These are phyloP conservation scores for Cadophora gregata DNA, from an alignment of 2,329 filamentous ascomycete species.

Conservation along the genomic window DNA sequence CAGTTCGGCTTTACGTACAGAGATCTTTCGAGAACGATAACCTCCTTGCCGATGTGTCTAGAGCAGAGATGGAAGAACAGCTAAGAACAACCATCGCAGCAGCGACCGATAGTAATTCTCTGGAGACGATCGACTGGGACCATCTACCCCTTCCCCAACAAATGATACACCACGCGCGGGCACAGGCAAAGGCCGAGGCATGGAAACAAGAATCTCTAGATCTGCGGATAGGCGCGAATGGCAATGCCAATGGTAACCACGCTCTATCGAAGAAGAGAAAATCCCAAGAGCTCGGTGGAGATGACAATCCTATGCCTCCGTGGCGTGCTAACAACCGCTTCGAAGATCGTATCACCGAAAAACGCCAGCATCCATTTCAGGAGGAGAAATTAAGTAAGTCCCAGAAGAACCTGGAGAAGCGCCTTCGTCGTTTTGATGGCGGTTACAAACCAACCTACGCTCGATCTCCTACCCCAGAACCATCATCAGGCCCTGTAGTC, in stretches of 20 bases:
- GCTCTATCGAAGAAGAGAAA: conserved; percentile 76
- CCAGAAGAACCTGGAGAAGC: conserved; percentile 83
- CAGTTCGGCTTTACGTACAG: conserved; percentile 88
- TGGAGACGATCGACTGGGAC: conserved; percentile 83
- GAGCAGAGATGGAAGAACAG: conserved; percentile 79
- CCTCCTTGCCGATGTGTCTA: conserved; percentile 64
- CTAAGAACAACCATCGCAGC: conserved; percentile 85
- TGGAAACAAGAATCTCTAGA: conserved; percentile 42
- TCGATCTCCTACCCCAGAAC: conserved; percentile 61
- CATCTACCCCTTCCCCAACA: conserved; percentile 83
- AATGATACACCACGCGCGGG: conserved; percentile 71
- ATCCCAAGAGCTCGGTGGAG: conserved; percentile 67
- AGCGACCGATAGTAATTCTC: conserved; percentile 74
- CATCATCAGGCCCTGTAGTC: conserved; percentile 74
- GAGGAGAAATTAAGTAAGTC: conserved; percentile 81
- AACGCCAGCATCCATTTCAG: conserved; percentile 53
- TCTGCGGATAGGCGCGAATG: conserved; percentile 35
- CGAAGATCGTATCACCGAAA: conserved; percentile 75
- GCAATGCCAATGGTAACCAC: conserved; percentile 26
- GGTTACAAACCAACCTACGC: conserved; percentile 61
- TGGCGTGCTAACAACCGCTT: conserved; percentile 75
- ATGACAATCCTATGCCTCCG: conserved; percentile 61
- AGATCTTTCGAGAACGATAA: conserved; percentile 83
- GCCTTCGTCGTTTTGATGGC: conserved; percentile 83
- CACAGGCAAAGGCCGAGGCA: conserved; percentile 49